Conservation (phyloP, 2,329 filamentous ascomycete genomes). For the Bretziella fagacearum region DNA sequence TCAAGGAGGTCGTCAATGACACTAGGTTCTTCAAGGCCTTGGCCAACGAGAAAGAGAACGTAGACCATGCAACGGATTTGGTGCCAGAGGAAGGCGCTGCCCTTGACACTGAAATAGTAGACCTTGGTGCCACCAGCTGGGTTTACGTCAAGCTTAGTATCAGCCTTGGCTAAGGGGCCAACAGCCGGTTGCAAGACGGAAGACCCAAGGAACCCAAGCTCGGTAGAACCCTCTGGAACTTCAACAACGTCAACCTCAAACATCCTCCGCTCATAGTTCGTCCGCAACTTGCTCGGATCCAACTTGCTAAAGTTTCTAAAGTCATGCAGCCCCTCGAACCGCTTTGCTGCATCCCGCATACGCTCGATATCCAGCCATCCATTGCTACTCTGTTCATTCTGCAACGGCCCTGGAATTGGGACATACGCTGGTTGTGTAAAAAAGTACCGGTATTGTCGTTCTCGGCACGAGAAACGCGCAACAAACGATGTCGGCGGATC, state of each 20-base stretch:
- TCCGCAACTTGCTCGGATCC: slow-evolving; percentile 76
- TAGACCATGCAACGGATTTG: slow-evolving; percentile 92
- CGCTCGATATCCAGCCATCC: slow-evolving; percentile 77
- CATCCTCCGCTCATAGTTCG: slow-evolving; percentile 63
- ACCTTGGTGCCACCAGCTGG: slow-evolving; percentile 37
- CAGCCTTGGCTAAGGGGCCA: slow-evolving; percentile 9
- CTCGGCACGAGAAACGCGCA: slow-evolving; percentile 80
- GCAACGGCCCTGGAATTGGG: slow-evolving; percentile 27
- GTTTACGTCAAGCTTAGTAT: slow-evolving; percentile 5
- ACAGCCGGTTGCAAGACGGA: slow-evolving; percentile 22
- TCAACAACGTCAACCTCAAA: slow-evolving; percentile 65
- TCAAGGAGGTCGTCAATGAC: slow-evolving; percentile 64
- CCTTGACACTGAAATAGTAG: slow-evolving; percentile 76
- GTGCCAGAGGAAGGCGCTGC: slow-evolving; percentile 92
- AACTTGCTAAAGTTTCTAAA: slow-evolving; percentile 97
- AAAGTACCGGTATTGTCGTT: slow-evolving; percentile 89
- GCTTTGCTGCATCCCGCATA: slow-evolving; percentile 68
- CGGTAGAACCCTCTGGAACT: slow-evolving; percentile 37
- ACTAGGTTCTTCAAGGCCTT: slow-evolving; percentile 62
- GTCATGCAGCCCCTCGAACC: slow-evolving; percentile 72
- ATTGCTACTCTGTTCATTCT: slow-evolving; percentile 17
- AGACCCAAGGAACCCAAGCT: slow-evolving; percentile 37
- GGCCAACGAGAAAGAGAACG: slow-evolving; percentile 80
- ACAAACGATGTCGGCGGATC: slow-evolving; percentile 64
- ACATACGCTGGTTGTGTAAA: slow-evolving; percentile 86